phyloP scores from a whole-genome alignment of 306 rosid genomes.

The Dicorynia guianensis region DNA sequence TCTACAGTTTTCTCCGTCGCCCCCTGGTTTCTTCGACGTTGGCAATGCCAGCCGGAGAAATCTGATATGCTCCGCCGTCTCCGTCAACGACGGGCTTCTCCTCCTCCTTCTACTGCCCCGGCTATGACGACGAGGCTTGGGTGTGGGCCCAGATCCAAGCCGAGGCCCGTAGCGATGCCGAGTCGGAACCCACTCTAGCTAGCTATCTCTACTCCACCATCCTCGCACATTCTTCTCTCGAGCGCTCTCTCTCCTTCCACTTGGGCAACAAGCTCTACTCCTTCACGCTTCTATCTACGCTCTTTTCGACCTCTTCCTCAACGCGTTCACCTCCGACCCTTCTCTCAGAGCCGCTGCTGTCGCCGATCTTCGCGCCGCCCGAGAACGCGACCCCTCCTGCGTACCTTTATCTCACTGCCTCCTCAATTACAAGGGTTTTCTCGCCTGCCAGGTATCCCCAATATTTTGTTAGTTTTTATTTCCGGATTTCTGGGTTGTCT shows the following conservation, averaged over 20 bases:
- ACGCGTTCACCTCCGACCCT: too few relatives aligned
- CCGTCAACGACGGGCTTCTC: too few relatives aligned
- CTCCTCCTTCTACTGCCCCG: conserved; percentile 3
- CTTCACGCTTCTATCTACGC: conserved; percentile 88
- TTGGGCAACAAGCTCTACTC: conserved; percentile 93
- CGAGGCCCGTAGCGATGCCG: conserved; percentile 92
- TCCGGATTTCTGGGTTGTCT: not conserved
- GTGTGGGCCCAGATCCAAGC: conserved; percentile 80
- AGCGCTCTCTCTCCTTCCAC: conserved; percentile 82
- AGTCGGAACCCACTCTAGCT: conserved; percentile 90
- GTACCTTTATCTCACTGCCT: conserved; percentile 88
- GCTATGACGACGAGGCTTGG: conserved; percentile 61
- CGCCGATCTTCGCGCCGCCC: too few relatives aligned
- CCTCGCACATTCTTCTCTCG: conserved; percentile 79
- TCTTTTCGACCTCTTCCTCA: conserved; percentile 57
- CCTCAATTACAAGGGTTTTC: conserved; percentile 92
- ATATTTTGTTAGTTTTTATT: not conserved
- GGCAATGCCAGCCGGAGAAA: conserved; percentile 76
- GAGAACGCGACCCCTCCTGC: conserved; percentile 85
- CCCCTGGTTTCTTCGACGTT: too few relatives aligned
- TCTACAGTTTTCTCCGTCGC: too few relatives aligned
- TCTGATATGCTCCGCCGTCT: conserved; percentile 38
- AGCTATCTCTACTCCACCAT: conserved; percentile 94
- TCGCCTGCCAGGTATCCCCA: conserved; percentile 77
- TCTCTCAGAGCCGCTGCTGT: too few relatives aligned